Evolutionary conservation across 2,329 filamentous ascomycete species (phyloP).

Genomic region (Ophiostoma novo-ulmi): DNA sequence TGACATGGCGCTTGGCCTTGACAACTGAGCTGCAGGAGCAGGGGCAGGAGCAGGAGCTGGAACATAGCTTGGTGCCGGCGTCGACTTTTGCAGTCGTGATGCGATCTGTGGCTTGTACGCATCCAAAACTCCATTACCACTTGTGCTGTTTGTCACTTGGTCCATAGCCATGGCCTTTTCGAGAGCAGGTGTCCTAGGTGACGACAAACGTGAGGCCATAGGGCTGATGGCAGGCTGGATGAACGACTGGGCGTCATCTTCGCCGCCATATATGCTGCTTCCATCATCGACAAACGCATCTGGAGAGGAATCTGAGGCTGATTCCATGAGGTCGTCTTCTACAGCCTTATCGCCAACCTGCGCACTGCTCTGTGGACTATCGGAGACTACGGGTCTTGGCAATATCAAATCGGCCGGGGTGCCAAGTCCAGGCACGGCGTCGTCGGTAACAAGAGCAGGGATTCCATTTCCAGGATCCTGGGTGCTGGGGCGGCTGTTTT

Average conservation of each 20-base stretch:
- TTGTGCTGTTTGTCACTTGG: slow-evolving; percentile 14
- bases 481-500: neutral
- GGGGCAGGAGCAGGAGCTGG: slow-evolving; percentile 14
- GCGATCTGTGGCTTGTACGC: slow-evolving; percentile 14
- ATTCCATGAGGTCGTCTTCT: neutral
- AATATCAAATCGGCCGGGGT: neutral
- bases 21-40: slow-evolving; percentile 19
- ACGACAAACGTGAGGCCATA: slow-evolving; percentile 51
- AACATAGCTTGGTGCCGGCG: slow-evolving; percentile 42
- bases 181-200: slow-evolving; percentile 49
- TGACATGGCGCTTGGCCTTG: slow-evolving; percentile 16
- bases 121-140: slow-evolving; percentile 34
- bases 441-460: neutral
- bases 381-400: slow-evolving; percentile 17
- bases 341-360: neutral
- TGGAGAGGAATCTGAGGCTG: neutral
- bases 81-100: slow-evolving; percentile 16
- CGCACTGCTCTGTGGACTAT: neutral
- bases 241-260: slow-evolving; percentile 55
- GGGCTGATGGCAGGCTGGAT: slow-evolving; percentile 56
- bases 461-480: neutral
- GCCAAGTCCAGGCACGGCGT: slow-evolving; percentile 16
- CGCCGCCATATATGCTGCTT: slow-evolving; percentile 38
- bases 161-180: slow-evolving; percentile 56
- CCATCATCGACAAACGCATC: slow-evolving; percentile 32